A percentile compares a stretch with the other conserved stretches of the same genome.
These are phyloP conservation scores for Trametes polyzona DNA, from an alignment of 1,284 basidiomycete species.

Conservation along the genomic window DNA sequence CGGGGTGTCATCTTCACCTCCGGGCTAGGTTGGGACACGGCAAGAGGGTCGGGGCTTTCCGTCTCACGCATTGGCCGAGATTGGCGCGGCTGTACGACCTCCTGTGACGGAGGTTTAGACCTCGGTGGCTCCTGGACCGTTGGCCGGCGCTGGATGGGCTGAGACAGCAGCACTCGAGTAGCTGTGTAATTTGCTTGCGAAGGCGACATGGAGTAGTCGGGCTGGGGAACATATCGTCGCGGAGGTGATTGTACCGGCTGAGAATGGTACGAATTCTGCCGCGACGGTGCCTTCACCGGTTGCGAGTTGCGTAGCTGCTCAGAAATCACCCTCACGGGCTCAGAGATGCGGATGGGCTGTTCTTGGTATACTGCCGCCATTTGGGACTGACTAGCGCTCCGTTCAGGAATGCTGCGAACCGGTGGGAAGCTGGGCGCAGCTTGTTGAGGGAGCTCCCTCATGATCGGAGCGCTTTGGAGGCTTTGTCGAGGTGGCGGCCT, in stretches of 20 bases:
- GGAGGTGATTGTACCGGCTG: not conserved
- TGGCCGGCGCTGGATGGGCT: not conserved
- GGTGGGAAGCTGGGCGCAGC: too few relatives aligned
- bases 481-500: not conserved
- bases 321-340: too few relatives aligned
- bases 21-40: conserved; percentile 35
- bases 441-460: too few relatives aligned
- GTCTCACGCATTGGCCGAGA: conserved; percentile 7
- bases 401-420: too few relatives aligned
- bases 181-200: not conserved
- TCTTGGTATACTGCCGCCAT: too few relatives aligned
- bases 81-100: not conserved
- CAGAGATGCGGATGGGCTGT: too few relatives aligned
- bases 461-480: too few relatives aligned
- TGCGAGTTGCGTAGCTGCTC: not conserved
- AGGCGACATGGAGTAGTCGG: not conserved
- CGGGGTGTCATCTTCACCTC: conserved; percentile 48
- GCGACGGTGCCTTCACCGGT: not conserved
- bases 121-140: not conserved
- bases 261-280: not conserved
- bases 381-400: too few relatives aligned
- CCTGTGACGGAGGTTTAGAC: not conserved
- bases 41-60: conserved; percentile 56
- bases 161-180: not conserved
- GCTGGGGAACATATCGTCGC: not conserved